phyloP scores from a whole-genome alignment of 2,329 filamentous ascomycete genomes.

The Penicillium decumbens region DNA sequence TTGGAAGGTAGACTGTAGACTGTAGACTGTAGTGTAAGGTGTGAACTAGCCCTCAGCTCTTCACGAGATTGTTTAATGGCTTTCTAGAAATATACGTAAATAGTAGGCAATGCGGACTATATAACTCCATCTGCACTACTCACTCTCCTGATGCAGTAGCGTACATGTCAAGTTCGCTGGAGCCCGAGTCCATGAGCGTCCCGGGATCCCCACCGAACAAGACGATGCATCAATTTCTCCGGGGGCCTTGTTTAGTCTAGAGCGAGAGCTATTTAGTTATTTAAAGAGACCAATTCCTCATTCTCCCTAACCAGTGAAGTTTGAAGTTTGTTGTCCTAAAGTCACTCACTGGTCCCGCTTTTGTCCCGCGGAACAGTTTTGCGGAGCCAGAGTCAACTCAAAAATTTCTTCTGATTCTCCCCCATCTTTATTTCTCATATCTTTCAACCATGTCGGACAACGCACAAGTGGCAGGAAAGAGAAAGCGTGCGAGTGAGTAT shows the following conservation, averaged over 20 bases:
- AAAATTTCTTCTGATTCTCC: constrained; percentile 21
- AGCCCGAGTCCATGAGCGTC: background rate
- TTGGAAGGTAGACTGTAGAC: background rate
- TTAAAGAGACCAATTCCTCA: background rate
- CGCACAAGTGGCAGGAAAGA: constrained; percentile 33
- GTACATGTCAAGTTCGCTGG: constrained; percentile 6
- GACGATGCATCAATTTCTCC: background rate
- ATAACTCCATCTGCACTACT: background rate
- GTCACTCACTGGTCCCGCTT: constrained; percentile 13
- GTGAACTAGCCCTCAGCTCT: background rate
- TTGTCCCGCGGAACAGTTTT: constrained; percentile 16
- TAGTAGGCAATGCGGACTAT: background rate
- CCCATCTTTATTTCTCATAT: constrained; percentile 3
- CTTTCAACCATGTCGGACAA: constrained; percentile 31
- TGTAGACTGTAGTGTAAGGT: background rate
- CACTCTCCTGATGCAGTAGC: constrained; percentile 2
- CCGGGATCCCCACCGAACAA: constrained; percentile 1
- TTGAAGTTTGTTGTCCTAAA: background rate
- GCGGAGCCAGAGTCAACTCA: constrained; percentile 8
- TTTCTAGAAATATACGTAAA: too few relatives aligned
- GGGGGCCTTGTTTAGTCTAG: background rate
- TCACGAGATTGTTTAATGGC: background rate
- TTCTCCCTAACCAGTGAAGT: background rate
- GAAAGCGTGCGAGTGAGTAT: constrained; percentile 40
- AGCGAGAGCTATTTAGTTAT: background rate